Evolutionary conservation across 495 filamentous ascomycete genomes (phyloP).

Genomic region (Haplographium delicatum): DNA sequence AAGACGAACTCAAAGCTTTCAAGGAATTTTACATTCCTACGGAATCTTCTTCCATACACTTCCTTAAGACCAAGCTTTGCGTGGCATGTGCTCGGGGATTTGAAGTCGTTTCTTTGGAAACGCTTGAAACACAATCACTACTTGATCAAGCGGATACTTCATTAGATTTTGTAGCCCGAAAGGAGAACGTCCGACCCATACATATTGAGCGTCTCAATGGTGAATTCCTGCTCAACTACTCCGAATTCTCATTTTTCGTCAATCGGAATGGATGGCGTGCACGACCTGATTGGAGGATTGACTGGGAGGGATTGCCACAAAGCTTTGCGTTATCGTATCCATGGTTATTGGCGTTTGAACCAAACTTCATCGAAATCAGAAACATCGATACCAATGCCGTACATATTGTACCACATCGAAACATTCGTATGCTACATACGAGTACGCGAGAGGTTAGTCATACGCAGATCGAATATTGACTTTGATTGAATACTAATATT

Average conservation of each 20-base stretch:
- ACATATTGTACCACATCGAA: slow-evolving; percentile 91
- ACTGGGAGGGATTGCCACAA: slow-evolving; percentile 91
- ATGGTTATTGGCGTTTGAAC: slow-evolving; percentile 96
- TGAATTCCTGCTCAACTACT: slow-evolving; percentile 97
- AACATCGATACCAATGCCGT: slow-evolving; percentile 90
- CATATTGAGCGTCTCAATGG: slow-evolving; percentile 95
- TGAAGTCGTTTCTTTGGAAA: slow-evolving; percentile 95
- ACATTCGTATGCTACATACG: slow-evolving; percentile 94
- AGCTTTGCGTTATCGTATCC: slow-evolving; percentile 90
- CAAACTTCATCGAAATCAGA: slow-evolving; percentile 96
- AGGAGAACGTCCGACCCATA: slow-evolving; percentile 92
- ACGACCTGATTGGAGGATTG: slow-evolving; percentile 91
- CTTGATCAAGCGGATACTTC: slow-evolving; percentile 98
- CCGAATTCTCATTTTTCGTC: slow-evolving; percentile 97
- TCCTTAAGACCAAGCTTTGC: slow-evolving; percentile 92
- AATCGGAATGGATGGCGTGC: slow-evolving; percentile 98
- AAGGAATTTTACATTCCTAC: slow-evolving; percentile 99
- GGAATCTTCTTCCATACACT: slow-evolving; percentile 94
- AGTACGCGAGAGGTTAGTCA: slow-evolving; percentile 84
- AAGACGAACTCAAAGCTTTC: slow-evolving; percentile 92
- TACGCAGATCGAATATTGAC: neutral
- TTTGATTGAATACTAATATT: slow-evolving; percentile 21
- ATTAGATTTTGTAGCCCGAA: slow-evolving; percentile 89
- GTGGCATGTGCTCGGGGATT: slow-evolving; percentile 94
- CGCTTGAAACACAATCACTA: slow-evolving; percentile 92